phyloP scores from a whole-genome alignment of 306 rosid genomes.

The Glycine tomentella region DNA sequence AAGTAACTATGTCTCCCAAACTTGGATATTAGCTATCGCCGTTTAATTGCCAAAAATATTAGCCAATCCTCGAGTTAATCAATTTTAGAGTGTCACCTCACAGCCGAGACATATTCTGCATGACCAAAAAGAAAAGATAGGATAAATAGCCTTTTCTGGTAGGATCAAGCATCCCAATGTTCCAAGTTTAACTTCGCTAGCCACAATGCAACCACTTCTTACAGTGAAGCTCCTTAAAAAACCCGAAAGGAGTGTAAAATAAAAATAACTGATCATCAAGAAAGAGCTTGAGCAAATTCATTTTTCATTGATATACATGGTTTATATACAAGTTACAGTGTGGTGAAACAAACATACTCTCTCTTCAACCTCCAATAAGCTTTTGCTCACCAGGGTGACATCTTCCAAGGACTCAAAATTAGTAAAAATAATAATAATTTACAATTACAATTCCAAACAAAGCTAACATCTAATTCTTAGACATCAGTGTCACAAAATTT shows the following conservation, averaged over 20 bases:
- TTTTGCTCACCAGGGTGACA: slow-evolving; percentile 78
- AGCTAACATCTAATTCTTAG: slow-evolving; percentile 51
- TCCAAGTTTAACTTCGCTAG: not conserved
- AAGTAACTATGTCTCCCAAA: not conserved
- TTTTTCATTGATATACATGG: slow-evolving; percentile 73
- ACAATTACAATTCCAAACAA: slow-evolving; percentile 74
- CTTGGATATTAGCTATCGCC: not conserved
- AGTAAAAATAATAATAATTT: slow-evolving; percentile 48
- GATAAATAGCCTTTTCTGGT: not conserved
- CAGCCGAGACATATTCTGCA: slow-evolving; percentile 1
- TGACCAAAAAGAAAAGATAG: not conserved
- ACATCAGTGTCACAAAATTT: slow-evolving; percentile 79
- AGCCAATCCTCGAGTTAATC: not conserved
- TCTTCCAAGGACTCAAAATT: slow-evolving; percentile 59
- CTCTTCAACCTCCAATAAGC: slow-evolving; percentile 76
- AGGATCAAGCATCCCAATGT: not conserved
- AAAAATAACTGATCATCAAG: not conserved
- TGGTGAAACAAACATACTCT: slow-evolving; percentile 55
- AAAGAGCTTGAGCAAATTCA: slow-evolving; percentile 39
- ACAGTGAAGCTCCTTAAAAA: not conserved
- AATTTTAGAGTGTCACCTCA: slow-evolving; percentile 7
- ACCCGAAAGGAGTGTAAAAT: too few relatives aligned
- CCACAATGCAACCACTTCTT: not conserved
- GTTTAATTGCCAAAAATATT: not conserved
- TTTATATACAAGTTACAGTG: slow-evolving; percentile 82